These are phyloP conservation scores for Fusarium sp. DNA, from an alignment of 2,329 filamentous ascomycete genomes.

Conservation along the genomic window DNA sequence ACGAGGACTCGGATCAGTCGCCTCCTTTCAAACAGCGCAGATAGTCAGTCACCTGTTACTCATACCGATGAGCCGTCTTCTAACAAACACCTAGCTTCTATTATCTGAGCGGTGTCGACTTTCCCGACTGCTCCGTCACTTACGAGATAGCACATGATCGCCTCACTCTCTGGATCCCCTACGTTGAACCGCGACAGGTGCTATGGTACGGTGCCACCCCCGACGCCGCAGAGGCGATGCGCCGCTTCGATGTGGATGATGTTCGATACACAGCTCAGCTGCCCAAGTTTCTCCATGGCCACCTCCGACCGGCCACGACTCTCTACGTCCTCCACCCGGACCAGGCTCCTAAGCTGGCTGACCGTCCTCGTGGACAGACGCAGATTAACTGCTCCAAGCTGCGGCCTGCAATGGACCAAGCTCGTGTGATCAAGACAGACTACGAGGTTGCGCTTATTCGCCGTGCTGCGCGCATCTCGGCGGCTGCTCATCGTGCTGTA, in stretches of 20 bases:
- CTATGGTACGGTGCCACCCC: slow-evolving; percentile 75
- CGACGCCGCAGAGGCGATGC: slow-evolving; percentile 69
- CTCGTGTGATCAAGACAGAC: slow-evolving; percentile 84
- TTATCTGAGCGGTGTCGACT: slow-evolving; percentile 67
- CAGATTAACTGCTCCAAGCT: slow-evolving; percentile 65
- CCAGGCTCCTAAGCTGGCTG: slow-evolving; percentile 53
- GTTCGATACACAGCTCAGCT: slow-evolving; percentile 72
- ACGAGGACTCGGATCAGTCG: slow-evolving; percentile 69
- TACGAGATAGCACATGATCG: slow-evolving; percentile 70
- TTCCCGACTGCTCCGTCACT: slow-evolving; percentile 66
- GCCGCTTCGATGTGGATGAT: slow-evolving; percentile 75
- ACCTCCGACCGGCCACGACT: slow-evolving; percentile 55
- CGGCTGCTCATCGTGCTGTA: slow-evolving; percentile 79
- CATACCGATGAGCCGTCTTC: background rate
- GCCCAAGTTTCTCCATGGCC: slow-evolving; percentile 54
- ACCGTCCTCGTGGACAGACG: slow-evolving; percentile 51
- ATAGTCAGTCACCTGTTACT: slow-evolving; percentile 59
- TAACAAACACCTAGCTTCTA: slow-evolving; percentile 60
- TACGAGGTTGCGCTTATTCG: slow-evolving; percentile 88
- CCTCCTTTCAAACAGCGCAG: slow-evolving; percentile 67
- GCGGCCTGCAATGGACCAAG: slow-evolving; percentile 79
- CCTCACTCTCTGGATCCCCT: slow-evolving; percentile 80
- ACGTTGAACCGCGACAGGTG: slow-evolving; percentile 69
- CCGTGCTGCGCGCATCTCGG: slow-evolving; percentile 83
- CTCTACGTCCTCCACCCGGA: slow-evolving; percentile 61